Conservation (phyloP, 2,329 filamentous ascomycete species). For the Pseudocercospora pini-densiflorae region DNA sequence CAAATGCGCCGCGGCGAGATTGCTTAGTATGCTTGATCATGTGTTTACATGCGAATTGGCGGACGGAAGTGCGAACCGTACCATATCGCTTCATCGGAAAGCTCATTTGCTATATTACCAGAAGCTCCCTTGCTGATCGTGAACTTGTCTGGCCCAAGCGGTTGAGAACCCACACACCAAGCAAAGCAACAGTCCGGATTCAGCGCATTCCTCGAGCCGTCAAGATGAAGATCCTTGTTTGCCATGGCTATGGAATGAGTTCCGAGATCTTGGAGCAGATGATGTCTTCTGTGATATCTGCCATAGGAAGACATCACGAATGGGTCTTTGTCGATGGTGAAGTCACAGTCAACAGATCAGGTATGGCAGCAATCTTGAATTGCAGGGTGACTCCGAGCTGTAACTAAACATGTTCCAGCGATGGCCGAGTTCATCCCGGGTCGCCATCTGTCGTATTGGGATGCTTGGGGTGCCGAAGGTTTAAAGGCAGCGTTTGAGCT, state of each 20-base stretch:
- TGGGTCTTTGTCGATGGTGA: slow-evolving; percentile 11
- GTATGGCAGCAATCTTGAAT: not conserved
- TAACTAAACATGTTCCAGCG: not conserved
- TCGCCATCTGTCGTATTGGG: slow-evolving; percentile 13
- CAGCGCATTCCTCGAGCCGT: not conserved
- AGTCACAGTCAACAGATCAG: slow-evolving; percentile 12
- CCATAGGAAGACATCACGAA: slow-evolving; percentile 8
- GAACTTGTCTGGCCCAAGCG: not conserved
- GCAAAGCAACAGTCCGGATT: not conserved
- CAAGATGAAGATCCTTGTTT: slow-evolving; percentile 10
- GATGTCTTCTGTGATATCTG: not conserved
- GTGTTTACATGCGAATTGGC: not conserved
- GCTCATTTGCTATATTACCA: not conserved
- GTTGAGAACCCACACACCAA: not conserved
- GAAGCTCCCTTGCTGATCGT: not conserved
- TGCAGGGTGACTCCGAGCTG: not conserved
- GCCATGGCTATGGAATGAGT: slow-evolving; percentile 11
- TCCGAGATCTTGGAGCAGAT: slow-evolving; percentile 13
- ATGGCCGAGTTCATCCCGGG: slow-evolving; percentile 13
- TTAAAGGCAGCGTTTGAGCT: slow-evolving; percentile 9
- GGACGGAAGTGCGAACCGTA: not conserved
- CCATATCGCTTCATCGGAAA: not conserved
- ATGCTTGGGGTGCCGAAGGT: slow-evolving; percentile 7
- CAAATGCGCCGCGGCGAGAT: slow-evolving; percentile 2
- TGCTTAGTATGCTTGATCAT: not conserved